Percentiles rank a stretch among this genome's conserved stretches.
phyloP scores from a whole-genome alignment of 306 rosid genomes.

The Cyclanthera cordifolia region DNA sequence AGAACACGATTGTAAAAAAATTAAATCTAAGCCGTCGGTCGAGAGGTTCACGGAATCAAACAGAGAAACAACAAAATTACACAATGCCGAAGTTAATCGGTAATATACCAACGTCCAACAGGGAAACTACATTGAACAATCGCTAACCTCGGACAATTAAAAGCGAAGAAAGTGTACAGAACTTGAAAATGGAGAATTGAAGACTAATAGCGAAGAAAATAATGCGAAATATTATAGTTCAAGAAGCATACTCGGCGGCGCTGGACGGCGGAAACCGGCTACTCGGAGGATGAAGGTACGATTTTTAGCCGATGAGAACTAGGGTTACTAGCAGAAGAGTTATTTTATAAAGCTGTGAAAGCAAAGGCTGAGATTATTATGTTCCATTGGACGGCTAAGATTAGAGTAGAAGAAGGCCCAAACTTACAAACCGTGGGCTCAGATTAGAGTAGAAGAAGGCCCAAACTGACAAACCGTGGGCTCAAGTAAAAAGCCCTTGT shows the following conservation, averaged over 20 bases:
- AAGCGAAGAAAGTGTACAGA: not conserved
- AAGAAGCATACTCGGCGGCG: slow-evolving; percentile 5
- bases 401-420: not conserved
- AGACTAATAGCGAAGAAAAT: not conserved
- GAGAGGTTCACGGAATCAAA: not conserved
- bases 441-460: not conserved
- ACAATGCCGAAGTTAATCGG: not conserved
- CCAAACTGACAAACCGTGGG: not conserved
- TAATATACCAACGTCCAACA: not conserved
- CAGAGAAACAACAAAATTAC: not conserved
- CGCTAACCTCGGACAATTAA: not conserved
- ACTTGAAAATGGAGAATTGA: not conserved
- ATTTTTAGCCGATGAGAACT: slow-evolving; percentile 5
- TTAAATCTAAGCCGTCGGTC: not conserved
- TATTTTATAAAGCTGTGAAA: not conserved
- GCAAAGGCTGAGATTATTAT: slow-evolving; percentile 11
- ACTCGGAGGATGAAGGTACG: not conserved
- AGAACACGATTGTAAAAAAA: not conserved
- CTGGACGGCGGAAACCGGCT: slow-evolving; percentile 3
- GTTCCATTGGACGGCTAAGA: slow-evolving; percentile 12
- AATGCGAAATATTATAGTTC: not conserved
- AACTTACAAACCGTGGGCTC: not conserved
- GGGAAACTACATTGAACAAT: not conserved
- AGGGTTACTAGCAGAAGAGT: not conserved
- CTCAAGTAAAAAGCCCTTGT: too few relatives aligned